Evolutionary conservation across 1,139 yeast species (phyloP), one percentile per base, ranked within the genome.

Genomic region (Diutina mesorugosa): DNA sequence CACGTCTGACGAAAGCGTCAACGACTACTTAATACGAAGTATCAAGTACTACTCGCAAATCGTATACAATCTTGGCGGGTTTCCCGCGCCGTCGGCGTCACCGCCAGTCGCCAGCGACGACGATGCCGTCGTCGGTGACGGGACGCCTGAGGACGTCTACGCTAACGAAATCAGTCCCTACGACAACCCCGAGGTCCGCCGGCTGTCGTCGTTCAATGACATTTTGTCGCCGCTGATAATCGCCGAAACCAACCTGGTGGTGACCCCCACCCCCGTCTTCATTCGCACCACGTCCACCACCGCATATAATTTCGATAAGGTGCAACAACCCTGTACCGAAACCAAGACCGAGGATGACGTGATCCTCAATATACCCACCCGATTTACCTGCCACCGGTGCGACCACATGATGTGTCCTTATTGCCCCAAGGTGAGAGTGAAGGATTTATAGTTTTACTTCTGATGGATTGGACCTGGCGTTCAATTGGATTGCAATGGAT

Each of bases 371-470:
- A 62, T 65, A 18, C 61, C 63, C 32, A 55, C 69, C 21, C 63
- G 82, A 53, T 77, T 72, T 60, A 75, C 73, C 53, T 78, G 82
- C 60, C 74, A 69, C 56, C 68, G 81, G 21, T 78, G 82, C 61
- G 66, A 68, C 57, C 82, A 78, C 62, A 76, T 78, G 80, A 78
- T 78, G 81, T 78, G 82, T 59, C 82, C 82, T 0, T 78, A 78
- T 63, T 78, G 81, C 61, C 70, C 73, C 41, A 78, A 78, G 60
- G 69, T 76, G 41, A 67, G 82, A 32, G 64, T 73, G 53, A 68
- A 69, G 59, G 81, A 78, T 61, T 26, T 52, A 14, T 45, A 30
- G 16, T 50, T 47, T 35, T 35, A 35, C 41, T 35, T 35, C 41
- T 35, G 41, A 35, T 12, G 8, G 10, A 6, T 6, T 45, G 47